Conservation (phyloP, 2,329 filamentous ascomycete genomes). For the Neofusicoccum ribis region DNA sequence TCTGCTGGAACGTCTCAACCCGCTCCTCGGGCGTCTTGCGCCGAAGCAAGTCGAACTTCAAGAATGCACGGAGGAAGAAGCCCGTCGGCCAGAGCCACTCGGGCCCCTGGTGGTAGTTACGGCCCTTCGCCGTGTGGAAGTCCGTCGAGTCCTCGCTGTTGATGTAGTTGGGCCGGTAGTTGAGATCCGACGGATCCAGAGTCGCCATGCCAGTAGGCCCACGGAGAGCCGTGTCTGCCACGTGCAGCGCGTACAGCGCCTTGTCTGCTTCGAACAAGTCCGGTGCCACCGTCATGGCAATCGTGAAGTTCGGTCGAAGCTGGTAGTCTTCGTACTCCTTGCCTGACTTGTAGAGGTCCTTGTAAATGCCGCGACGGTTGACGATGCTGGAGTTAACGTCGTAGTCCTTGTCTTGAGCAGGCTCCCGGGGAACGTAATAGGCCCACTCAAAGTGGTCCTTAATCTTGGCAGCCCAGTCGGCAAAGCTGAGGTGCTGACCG, state of each 20-base stretch:
- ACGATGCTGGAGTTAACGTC: slow-evolving; percentile 77
- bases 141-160: slow-evolving; percentile 92
- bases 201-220: slow-evolving; percentile 95
- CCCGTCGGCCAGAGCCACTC: slow-evolving; percentile 98
- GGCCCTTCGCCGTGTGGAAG: slow-evolving; percentile 88
- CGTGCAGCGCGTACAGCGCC: slow-evolving; percentile 74
- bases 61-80: slow-evolving; percentile 87
- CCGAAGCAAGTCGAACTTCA: slow-evolving; percentile 84
- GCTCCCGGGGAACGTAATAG: slow-evolving; percentile 77
- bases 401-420: slow-evolving; percentile 71
- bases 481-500: slow-evolving; percentile 64
- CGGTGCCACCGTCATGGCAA: slow-evolving; percentile 92
- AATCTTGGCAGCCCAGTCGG: slow-evolving; percentile 77
- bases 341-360: slow-evolving; percentile 89
- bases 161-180: slow-evolving; percentile 92
- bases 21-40: slow-evolving; percentile 66
- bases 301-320: slow-evolving; percentile 87
- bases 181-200: slow-evolving; percentile 84
- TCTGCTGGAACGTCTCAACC: slow-evolving; percentile 90
- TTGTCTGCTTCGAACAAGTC: slow-evolving; percentile 79
- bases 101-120: slow-evolving; percentile 97
- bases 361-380: slow-evolving; percentile 95
- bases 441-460: slow-evolving; percentile 86
- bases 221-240: slow-evolving; percentile 76
- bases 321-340: slow-evolving; percentile 99